Evolutionary conservation across 257 asterid genomes (phyloP).

Genomic region (Solanum ahanhuiri): DNA sequence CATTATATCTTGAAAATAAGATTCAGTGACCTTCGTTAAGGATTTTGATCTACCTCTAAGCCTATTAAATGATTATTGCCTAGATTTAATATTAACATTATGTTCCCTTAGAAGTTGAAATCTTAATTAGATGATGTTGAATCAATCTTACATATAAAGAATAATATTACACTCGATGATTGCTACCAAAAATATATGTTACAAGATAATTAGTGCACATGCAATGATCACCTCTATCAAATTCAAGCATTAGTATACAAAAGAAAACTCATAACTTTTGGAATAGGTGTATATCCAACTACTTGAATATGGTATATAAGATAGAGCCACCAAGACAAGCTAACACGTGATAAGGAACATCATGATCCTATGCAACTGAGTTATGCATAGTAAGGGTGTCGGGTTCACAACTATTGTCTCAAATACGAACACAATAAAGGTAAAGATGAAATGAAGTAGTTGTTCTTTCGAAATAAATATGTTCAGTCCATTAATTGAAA

Average conservation of each 20-base stretch:
- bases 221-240: not conserved
- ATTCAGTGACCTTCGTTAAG: constrained; percentile 26
- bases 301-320: not conserved
- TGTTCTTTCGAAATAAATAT: too few species aligned
- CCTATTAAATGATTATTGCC: not conserved
- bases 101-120: not conserved
- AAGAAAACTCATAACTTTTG: not conserved
- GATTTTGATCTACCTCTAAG: too few species aligned
- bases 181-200: not conserved
- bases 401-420: not conserved
- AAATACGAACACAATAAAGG: not conserved
- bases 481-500: not conserved
- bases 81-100: not conserved
- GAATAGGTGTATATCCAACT: not conserved
- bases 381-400: not conserved
- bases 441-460: not conserved
- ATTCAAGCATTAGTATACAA: not conserved
- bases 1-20: constrained; percentile 41
- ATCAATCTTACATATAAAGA: constrained; percentile 51
- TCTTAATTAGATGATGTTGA: constrained; percentile 52
- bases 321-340: not conserved
- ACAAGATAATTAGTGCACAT: not conserved
- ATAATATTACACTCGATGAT: not conserved
- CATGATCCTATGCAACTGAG: not conserved
- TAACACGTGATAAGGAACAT: not conserved